Evolutionary conservation across 2,329 filamentous ascomycete species (phyloP).

Genomic region (Microdochium nivale): DNA sequence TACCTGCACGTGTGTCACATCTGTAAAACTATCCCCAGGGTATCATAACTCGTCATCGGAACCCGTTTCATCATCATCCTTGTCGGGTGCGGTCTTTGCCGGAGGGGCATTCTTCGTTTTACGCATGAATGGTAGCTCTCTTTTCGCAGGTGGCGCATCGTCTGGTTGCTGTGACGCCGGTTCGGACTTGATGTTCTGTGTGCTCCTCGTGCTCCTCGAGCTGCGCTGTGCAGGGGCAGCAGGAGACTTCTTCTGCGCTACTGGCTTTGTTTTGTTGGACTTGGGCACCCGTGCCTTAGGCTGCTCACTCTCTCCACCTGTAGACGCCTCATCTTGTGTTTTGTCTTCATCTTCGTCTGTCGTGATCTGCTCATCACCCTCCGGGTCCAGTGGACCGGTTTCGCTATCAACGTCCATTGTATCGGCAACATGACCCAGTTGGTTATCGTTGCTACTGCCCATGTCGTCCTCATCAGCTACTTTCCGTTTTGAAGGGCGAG

Average conservation of each 20-base stretch:
- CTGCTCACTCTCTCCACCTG: slow-evolving; percentile 2
- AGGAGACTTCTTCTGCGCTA: neutral
- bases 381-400: slow-evolving; percentile 22
- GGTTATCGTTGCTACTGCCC: slow-evolving; percentile 31
- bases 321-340: neutral
- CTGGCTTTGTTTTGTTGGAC: neutral
- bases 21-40: too few species aligned
- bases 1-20: too few species aligned
- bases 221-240: neutral
- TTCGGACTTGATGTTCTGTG: slow-evolving; percentile 11
- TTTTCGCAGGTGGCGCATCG: slow-evolving; percentile 16
- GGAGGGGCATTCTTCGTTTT: slow-evolving; percentile 16
- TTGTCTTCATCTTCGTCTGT: slow-evolving; percentile 25
- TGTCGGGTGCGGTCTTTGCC: slow-evolving; percentile 14
- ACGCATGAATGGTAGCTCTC: slow-evolving; percentile 33
- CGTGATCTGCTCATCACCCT: slow-evolving; percentile 20
- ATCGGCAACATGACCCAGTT: slow-evolving; percentile 18
- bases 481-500: slow-evolving; percentile 7
- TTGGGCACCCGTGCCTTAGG: neutral
- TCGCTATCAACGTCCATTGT: slow-evolving; percentile 40
- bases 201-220: slow-evolving; percentile 2
- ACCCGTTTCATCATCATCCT: slow-evolving; percentile 37
- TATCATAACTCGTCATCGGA: slow-evolving; percentile 49
- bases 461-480: slow-evolving; percentile 10
- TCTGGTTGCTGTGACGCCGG: slow-evolving; percentile 9